Evolutionary conservation across 345 rosid genomes (phyloP), one percentile per base, ranked within the genome.

Genomic region (Hevea brasiliensis): DNA sequence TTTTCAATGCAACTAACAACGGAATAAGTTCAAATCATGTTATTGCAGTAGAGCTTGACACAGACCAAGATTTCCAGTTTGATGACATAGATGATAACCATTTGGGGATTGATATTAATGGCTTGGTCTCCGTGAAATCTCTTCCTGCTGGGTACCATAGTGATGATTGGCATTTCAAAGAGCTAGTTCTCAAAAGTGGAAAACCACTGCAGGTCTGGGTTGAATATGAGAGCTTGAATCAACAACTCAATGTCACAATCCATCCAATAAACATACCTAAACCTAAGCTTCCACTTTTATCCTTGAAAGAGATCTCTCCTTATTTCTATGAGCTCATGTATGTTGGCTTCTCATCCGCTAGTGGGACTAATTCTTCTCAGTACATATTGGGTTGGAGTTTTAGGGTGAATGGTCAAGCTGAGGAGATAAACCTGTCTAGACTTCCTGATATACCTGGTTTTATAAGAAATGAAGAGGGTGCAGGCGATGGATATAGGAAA

Each of bases 321-420:
- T 24, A 8, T 45, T 23, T 47, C 6, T 13, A 8, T 64, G 68
- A 64, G 4, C 10, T 10, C 21, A 64, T 64, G 53, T 23, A 40
- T 11, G 32, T 64, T 21, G 68, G 68, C 13, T 64, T 64, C 51
- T 41, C 68, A 40, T 64, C 68, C 7, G 9, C 68, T 20, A 41
- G 32, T 64, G 68, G 51, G 18, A 10, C 24, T 8, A 20, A 1
- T 21, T n/a, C 68, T 10, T n/a, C 68, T 41, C 54, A 65, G 13
- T 44, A 65, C 55, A 47, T 65, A 44, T 8, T 65, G 55, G 69
- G 69, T 45, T 65, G 69, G 69, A 65, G 55, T 26, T 65, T 65
- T 41, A n/a, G n/a, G n/a, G n/a, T n/a, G n/a, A n/a, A n/a, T n/a
- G n/a, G n/a, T n/a, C n/a, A n/a, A n/a, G n/a, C n/a, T n/a, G n/a